These are phyloP conservation scores for Plasmodium billcollinsi DNA, from an alignment of 169 alveolate species.

Conservation along the genomic window DNA sequence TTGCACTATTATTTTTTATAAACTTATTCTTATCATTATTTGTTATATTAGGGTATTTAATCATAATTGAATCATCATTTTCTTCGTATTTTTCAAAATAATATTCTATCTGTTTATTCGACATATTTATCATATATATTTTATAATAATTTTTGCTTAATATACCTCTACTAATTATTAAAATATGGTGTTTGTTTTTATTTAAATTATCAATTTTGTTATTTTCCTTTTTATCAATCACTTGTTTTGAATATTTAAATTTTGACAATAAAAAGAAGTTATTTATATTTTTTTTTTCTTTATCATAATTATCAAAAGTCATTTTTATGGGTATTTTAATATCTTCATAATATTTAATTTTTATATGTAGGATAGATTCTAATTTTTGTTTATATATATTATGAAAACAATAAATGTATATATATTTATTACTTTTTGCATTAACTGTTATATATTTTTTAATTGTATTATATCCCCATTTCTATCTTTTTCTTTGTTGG, in stretches of 20 bases:
- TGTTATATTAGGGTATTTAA: neutral
- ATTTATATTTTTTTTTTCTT: neutral
- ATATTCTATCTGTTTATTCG: slow-evolving; percentile 26
- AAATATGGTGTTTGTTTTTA: neutral
- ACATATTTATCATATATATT: slow-evolving; percentile 39
- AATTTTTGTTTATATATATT: slow-evolving; percentile 16
- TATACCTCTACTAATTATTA: slow-evolving; percentile 39
- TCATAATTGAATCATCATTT: neutral
- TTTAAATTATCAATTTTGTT: neutral
- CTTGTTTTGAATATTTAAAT: slow-evolving; percentile 7
- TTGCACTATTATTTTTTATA: neutral
- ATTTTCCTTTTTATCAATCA: neutral
- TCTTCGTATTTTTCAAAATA: slow-evolving; percentile 31
- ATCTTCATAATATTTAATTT: slow-evolving; percentile 33
- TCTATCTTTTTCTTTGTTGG: neutral
- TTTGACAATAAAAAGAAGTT: slow-evolving; percentile 20
- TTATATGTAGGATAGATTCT: slow-evolving; percentile 43
- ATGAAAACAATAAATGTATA: slow-evolving; percentile 59
- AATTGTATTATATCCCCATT: neutral
- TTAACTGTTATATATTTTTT: slow-evolving; percentile 50
- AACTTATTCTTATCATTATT: neutral
- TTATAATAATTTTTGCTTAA: slow-evolving; percentile 10
- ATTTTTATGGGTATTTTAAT: slow-evolving; percentile 50
- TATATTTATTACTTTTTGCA: slow-evolving; percentile 28
- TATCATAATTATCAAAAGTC: slow-evolving; percentile 52